Percentiles rank a stretch among this genome's conserved stretches.
Conservation (phyloP, 2,329 filamentous ascomycete genomes). For the Escovopsis sp. region DNA sequence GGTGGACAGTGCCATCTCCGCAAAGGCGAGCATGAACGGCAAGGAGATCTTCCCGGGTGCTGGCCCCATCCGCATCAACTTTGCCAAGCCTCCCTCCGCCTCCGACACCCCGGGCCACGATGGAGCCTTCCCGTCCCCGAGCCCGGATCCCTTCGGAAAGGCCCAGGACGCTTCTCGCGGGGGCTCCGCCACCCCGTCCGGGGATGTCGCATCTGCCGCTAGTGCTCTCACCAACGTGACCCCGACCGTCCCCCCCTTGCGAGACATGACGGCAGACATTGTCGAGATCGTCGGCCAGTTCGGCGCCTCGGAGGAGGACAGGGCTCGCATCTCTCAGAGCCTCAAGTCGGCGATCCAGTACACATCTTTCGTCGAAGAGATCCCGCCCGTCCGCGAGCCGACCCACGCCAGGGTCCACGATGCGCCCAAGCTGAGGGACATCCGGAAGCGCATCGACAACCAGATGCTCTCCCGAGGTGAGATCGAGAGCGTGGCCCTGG, state of each 20-base stretch:
- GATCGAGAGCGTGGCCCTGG: constrained; percentile 80
- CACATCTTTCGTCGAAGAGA: constrained; percentile 60
- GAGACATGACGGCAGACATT: constrained; percentile 71
- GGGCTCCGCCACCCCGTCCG: constrained; percentile 14
- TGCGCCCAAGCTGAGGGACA: constrained; percentile 85
- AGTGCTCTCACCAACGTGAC: constrained; percentile 25
- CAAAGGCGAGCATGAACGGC: constrained; percentile 76
- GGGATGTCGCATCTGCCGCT: constrained; percentile 21
- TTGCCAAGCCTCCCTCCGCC: constrained; percentile 85
- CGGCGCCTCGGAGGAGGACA: constrained; percentile 69
- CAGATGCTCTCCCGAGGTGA: constrained; percentile 72
- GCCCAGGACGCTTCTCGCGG: constrained; percentile 29
- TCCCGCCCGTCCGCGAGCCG: constrained; percentile 77
- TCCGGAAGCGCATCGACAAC: constrained; percentile 95
- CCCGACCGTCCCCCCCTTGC: constrained; percentile 55
- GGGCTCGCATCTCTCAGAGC: constrained; percentile 52
- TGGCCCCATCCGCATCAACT: constrained; percentile 88
- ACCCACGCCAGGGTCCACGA: constrained; percentile 82
- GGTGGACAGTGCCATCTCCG: constrained; percentile 77
- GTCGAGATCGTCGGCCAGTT: constrained; percentile 76
- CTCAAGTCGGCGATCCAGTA: constrained; percentile 67
- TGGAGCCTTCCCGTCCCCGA: constrained; percentile 77
- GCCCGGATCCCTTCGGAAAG: constrained; percentile 67
- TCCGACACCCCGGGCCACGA: constrained; percentile 81
- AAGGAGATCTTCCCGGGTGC: constrained; percentile 98